Conservation (phyloP, 23 red algal species). For the Chondrus crispus region DNA sequence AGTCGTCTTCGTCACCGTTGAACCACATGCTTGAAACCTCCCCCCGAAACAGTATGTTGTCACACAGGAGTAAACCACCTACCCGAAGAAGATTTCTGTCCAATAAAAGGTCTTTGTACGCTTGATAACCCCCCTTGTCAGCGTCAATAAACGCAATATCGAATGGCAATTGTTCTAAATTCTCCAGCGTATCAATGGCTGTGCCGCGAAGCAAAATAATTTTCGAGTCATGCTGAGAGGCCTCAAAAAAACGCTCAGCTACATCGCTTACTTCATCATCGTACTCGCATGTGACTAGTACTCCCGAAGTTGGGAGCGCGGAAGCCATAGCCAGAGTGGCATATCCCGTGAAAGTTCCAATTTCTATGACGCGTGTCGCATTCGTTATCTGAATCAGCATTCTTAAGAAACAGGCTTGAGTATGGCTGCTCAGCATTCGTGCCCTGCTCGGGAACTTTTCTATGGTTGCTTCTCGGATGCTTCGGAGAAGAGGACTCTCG, state of each 20-base stretch:
- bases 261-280: conserved; percentile 55
- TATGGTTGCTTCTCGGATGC: conserved; percentile 24
- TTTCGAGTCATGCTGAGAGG: not conserved
- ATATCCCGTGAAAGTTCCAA: conserved; percentile 98
- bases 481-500: not conserved
- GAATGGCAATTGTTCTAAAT: conserved; percentile 55
- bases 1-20: not conserved
- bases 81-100: conserved; percentile 51
- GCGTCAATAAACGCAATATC: conserved; percentile 94
- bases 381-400: conserved; percentile 52
- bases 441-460: conserved; percentile 20
- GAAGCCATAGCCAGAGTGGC: conserved; percentile 78
- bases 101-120: conserved; percentile 63
- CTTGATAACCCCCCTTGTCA: conserved; percentile 73
- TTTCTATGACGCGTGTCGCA: conserved; percentile 71
- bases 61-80: conserved; percentile 68
- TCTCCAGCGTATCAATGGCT: conserved; percentile 34
- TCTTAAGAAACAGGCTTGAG: conserved; percentile 65
- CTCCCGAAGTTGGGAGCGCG: conserved; percentile 13
- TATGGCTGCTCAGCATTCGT: conserved; percentile 79
- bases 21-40: conserved; percentile 51
- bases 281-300: conserved; percentile 69
- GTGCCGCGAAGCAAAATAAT: conserved; percentile 46
- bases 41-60: conserved; percentile 83
- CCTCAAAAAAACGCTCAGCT: conserved; percentile 53